These are phyloP conservation scores for Casaregolazyma lundiana DNA, from an alignment of 1,139 yeast species.

Conservation along the genomic window DNA sequence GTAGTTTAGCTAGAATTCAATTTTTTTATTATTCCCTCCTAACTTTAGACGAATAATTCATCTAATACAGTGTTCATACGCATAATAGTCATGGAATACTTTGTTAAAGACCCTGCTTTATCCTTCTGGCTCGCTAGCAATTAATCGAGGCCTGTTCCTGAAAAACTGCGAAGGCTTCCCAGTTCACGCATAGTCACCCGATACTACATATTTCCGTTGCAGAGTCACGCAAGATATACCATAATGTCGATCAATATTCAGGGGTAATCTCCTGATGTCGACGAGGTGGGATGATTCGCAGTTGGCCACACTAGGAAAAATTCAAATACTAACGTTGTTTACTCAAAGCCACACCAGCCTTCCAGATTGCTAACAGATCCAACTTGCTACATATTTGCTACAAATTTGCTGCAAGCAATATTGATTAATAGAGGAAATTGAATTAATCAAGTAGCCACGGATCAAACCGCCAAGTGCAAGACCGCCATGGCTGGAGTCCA, in stretches of 20 bases:
- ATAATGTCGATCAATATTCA: not conserved
- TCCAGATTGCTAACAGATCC: not conserved
- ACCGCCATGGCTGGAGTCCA: slow-evolving; percentile 1
- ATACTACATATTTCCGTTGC: not conserved
- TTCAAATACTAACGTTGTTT: not conserved
- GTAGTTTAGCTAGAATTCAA: too few species aligned
- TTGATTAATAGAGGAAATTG: not conserved
- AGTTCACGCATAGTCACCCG: not conserved
- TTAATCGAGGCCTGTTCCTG: too few species aligned
- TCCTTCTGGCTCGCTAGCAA: too few species aligned
- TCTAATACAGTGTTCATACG: too few species aligned
- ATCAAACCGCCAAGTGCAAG: not conserved
- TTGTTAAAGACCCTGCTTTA: too few species aligned
- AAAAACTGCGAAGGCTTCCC: too few species aligned
- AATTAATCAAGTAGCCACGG: not conserved
- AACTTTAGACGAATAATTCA: too few species aligned
- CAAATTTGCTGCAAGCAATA: not conserved
- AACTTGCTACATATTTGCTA: not conserved
- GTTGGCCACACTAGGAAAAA: not conserved
- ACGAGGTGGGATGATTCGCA: not conserved
- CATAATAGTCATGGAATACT: too few species aligned
- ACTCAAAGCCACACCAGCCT: slow-evolving; percentile 1
- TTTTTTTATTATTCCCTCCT: too few species aligned
- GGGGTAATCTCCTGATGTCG: not conserved
- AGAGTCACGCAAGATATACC: not conserved